Evolutionary conservation across 768 basidiomycete genomes (phyloP).

Genomic region (Leccinum rimulosum): DNA sequence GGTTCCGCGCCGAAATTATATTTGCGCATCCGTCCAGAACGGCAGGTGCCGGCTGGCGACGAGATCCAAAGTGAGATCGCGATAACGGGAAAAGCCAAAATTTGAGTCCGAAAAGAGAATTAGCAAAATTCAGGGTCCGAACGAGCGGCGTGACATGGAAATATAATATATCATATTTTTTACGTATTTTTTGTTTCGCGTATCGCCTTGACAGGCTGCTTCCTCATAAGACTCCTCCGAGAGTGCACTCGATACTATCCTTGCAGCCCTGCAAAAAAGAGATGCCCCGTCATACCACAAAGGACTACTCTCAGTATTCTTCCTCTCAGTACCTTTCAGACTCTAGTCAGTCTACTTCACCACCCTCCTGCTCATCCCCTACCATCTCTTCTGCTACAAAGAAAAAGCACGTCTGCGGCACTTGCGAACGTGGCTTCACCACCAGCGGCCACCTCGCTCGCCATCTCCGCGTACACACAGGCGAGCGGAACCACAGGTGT

Average conservation of each 20-base stretch:
- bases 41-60: constrained; percentile 30
- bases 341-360: constrained; percentile 21
- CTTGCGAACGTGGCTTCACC: constrained; percentile 78
- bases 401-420: constrained; percentile 59
- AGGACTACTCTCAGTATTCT: constrained; percentile 21
- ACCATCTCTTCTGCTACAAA: constrained; percentile 16
- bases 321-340: constrained; percentile 27
- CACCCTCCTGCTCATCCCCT: constrained; percentile 4
- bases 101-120: constrained; percentile 26
- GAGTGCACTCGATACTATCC: constrained; percentile 19
- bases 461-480: constrained; percentile 88
- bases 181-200: constrained; percentile 38
- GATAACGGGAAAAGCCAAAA: constrained; percentile 36
- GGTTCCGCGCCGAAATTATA: constrained; percentile 33
- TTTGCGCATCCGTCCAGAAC: constrained; percentile 25
- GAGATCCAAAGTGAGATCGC: constrained; percentile 30
- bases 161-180: constrained; percentile 22
- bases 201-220: constrained; percentile 36
- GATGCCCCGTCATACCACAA: constrained; percentile 33
- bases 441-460: constrained; percentile 88
- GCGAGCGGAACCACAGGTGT: constrained; percentile 89
- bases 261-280: constrained; percentile 28
- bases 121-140: constrained; percentile 34
- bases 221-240: constrained; percentile 34
- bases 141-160: constrained; percentile 24